Base-by-base conservation (phyloP, 176 grass and related monocot species). In the Puccinellia tenuiflora region DNA sequence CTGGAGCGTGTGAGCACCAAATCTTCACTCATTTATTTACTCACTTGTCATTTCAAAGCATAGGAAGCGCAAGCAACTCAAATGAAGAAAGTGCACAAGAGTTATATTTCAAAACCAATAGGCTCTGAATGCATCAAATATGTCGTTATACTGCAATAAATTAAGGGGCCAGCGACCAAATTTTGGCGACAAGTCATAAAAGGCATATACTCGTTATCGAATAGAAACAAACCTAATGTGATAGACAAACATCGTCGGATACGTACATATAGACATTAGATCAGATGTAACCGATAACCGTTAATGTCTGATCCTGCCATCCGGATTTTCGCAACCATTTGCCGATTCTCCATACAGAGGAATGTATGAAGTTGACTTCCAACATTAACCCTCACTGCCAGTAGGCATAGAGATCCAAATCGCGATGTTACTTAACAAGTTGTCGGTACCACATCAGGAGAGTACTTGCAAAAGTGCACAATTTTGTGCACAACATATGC, bases 321-420 rank as follows among this genome's bases (percentile, higher is more conserved):
- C 20, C 0, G 9, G 22, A 15, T 65, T 48, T 24, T 21, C 12
- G 4, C 4, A 50, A 50, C 3, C 16, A 15, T 78, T 60, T 60
- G 22, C 28, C 15, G 7, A 1, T 42, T 18, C 14, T 60, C 1
- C 8, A 20, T 54, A 17, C 31, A 26, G 4, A 83, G 5, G 38
- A 2, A 11, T 5, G 1, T 6, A 56, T 29, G 1, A 4, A 6
- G 14, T 43, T 1, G 9, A 72, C 9, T 42, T 12, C 16, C 16
- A 67, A 1, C 1, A 15, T 60, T 42, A 30, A 18, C 5, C 8
- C 0, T 25, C 9, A 6, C 0, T 4, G 43, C 3, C 3, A 40
- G 39, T 0, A 2, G 1, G 9, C 13, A 29, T 0, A 0, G 0
- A 1, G 25, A 3, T 50, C 4, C 9, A 56, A 24, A 34, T 0